Percentiles rank a stretch among this genome's conserved stretches.
Conservation (phyloP, 805 yeast genomes). For the Nakazawaea siamensis region DNA sequence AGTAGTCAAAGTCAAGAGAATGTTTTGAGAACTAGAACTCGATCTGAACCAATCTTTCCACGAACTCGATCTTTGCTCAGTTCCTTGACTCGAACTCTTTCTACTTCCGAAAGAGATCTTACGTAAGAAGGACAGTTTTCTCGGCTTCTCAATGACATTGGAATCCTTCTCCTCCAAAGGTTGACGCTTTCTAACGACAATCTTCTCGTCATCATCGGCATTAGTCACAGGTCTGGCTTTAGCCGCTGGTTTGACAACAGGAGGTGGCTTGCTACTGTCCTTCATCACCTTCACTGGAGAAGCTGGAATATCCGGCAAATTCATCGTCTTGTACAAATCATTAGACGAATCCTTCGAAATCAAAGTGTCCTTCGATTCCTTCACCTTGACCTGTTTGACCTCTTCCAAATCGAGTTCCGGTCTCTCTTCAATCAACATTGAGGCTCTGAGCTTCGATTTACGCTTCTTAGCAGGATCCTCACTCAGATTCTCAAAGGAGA, state of each 20-base stretch:
- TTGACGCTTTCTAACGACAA: constrained; percentile 2
- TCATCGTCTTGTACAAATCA: constrained; percentile 35
- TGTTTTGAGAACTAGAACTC: constrained; percentile 21
- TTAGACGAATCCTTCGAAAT: constrained; percentile 28
- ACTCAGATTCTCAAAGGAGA: constrained; percentile 8
- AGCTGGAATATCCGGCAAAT: constrained; percentile 38
- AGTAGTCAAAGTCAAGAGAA: constrained; percentile 27
- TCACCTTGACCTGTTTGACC: constrained; percentile 16
- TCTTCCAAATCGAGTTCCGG: too few species aligned
- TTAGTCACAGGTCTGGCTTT: not conserved
- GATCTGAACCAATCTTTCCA: constrained; percentile 32
- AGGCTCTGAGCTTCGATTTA: constrained; percentile 19
- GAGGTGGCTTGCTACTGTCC: constrained; percentile 2
- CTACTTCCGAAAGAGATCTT: constrained; percentile 41
- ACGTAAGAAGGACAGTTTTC: constrained; percentile 29
- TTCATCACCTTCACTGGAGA: constrained; percentile 19
- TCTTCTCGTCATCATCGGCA: not conserved
- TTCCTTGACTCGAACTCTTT: constrained; percentile 3
- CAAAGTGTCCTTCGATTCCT: constrained; percentile 32
- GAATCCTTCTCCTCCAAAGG: constrained; percentile 7
- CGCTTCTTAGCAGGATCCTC: constrained; percentile 16
- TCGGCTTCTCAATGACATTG: constrained; percentile 8
- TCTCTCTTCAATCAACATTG: constrained; percentile 14
- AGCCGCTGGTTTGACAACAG: not conserved
- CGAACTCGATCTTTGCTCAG: constrained; percentile 1